Evolutionary conservation across 2,329 filamentous ascomycete genomes (phyloP), one percentile per base, ranked within the genome.

Genomic region (Xylariaceae sp.): DNA sequence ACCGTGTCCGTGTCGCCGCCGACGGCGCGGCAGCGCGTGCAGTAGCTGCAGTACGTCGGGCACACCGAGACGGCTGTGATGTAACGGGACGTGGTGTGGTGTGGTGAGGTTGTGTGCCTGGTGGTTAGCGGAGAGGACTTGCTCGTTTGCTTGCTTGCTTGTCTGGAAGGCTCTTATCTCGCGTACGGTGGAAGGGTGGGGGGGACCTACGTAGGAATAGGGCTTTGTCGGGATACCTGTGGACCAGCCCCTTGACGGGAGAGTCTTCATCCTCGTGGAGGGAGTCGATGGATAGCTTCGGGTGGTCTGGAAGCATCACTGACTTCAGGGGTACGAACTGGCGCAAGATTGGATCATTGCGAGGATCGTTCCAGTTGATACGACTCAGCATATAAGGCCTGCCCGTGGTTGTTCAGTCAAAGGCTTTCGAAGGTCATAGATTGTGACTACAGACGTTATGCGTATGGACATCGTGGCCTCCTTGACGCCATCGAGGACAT

Each of bases 171-270:
- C n/a, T n/a, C n/a, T n/a, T n/a, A n/a, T n/a, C n/a, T n/a, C n/a
- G n/a, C n/a, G n/a, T n/a, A n/a, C n/a, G n/a, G n/a, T n/a, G n/a
- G n/a, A n/a, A n/a, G n/a, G n/a, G n/a, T n/a, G n/a, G n/a, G n/a
- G n/a, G n/a, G n/a, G n/a, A n/a, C 64, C 51, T 55, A 77, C 75
- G 67, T 19, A 80, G 56, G 35, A 81, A 77, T 5, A 81, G 53
- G 2, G 70, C 75, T 51, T 76, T 78, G 38, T 79, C 74, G 0
- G 68, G 68, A 49, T 82, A 81, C n/a, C 76, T 64, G 50, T 80
- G 75, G 3, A 80, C 72, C 3, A 80, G 52, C 0, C 72, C 74
- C 12, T 63, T 57, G 2, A 77, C 71, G 0, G 72, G 70, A 5
- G 66, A 71, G 43, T 80, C 73, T 3, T 57, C 55, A 18, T 59